These are phyloP conservation scores for Collybia nuda DNA, from an alignment of 768 basidiomycete species.

Conservation along the genomic window DNA sequence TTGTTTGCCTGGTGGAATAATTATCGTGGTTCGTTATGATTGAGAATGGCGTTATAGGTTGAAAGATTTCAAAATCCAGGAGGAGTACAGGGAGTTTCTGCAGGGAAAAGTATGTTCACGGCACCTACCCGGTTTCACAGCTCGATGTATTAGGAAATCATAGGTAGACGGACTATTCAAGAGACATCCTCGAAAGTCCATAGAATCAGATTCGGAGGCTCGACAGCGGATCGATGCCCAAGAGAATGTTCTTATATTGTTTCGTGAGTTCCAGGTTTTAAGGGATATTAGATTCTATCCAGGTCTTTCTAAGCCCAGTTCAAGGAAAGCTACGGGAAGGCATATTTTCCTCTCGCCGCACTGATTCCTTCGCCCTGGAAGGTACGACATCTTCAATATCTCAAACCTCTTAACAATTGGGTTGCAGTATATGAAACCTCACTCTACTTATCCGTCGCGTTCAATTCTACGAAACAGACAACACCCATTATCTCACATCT, in stretches of 20 bases:
- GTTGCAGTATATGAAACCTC: constrained; percentile 72
- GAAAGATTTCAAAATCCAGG: constrained; percentile 57
- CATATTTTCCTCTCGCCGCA: constrained; percentile 56
- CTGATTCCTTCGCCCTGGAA: constrained; percentile 65
- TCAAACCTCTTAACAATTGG: background rate
- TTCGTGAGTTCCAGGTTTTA: constrained; percentile 51
- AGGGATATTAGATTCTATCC: too few relatives aligned
- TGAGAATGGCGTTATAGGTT: constrained; percentile 45
- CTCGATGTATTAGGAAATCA: too few relatives aligned
- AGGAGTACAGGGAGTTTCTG: constrained; percentile 67
- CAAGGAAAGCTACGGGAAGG: constrained; percentile 80
- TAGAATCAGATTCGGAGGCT: constrained; percentile 29
- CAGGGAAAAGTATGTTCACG: constrained; percentile 52
- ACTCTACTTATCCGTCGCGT: constrained; percentile 60
- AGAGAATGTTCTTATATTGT: constrained; percentile 71
- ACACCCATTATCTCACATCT: constrained; percentile 62
- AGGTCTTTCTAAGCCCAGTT: background rate
- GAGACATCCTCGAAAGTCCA: constrained; percentile 26
- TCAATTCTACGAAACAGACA: constrained; percentile 60
- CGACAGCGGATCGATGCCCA: constrained; percentile 52
- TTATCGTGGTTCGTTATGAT: constrained; percentile 27
- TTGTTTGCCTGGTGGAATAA: background rate
- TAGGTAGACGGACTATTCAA: constrained; percentile 53
- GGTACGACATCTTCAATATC: constrained; percentile 39
- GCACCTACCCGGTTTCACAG: background rate